These are phyloP conservation scores for Fusarium sp. DNA, from an alignment of 2,329 filamentous ascomycete genomes.

Conservation along the genomic window DNA sequence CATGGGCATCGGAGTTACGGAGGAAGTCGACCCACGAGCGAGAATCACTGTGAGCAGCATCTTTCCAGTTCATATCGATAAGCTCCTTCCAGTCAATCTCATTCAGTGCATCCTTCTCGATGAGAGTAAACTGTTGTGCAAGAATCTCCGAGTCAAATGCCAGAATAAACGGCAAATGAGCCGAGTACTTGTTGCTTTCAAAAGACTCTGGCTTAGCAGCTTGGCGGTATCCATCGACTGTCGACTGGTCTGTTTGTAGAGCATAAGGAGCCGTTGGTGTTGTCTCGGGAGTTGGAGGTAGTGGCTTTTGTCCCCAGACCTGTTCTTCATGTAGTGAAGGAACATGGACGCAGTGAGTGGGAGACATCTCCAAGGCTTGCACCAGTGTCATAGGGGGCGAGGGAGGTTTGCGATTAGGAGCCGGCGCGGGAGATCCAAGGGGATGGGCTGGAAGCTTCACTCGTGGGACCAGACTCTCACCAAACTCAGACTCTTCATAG, in stretches of 20 bases:
- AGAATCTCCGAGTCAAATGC: slow-evolving; percentile 83
- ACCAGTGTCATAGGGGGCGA: slow-evolving; percentile 46
- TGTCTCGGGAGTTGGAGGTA: slow-evolving; percentile 59
- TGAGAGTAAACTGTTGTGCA: slow-evolving; percentile 85
- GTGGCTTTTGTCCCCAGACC: slow-evolving; percentile 42
- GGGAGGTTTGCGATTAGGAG: slow-evolving; percentile 48
- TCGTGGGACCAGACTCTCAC: slow-evolving; percentile 28
- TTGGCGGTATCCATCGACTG: slow-evolving; percentile 52
- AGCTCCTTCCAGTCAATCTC: slow-evolving; percentile 91
- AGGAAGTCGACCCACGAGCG: slow-evolving; percentile 87
- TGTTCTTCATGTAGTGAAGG: slow-evolving; percentile 44
- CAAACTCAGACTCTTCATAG: slow-evolving; percentile 56
- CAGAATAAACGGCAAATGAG: slow-evolving; percentile 82
- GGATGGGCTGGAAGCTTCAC: slow-evolving; percentile 51
- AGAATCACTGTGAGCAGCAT: slow-evolving; percentile 70
- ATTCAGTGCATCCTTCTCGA: slow-evolving; percentile 86
- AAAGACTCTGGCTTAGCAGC: slow-evolving; percentile 48
- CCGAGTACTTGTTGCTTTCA: slow-evolving; percentile 56
- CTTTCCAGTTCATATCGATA: slow-evolving; percentile 85
- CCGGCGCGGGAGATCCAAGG: slow-evolving; percentile 47
- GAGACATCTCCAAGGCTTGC: slow-evolving; percentile 45
- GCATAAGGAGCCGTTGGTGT: slow-evolving; percentile 58
- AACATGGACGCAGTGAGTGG: slow-evolving; percentile 38
- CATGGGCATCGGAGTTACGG: slow-evolving; percentile 75
- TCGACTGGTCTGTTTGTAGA: slow-evolving; percentile 45